Evolutionary conservation across 2,329 filamentous ascomycete species (phyloP).

Genomic region (Aspergillus latus): DNA sequence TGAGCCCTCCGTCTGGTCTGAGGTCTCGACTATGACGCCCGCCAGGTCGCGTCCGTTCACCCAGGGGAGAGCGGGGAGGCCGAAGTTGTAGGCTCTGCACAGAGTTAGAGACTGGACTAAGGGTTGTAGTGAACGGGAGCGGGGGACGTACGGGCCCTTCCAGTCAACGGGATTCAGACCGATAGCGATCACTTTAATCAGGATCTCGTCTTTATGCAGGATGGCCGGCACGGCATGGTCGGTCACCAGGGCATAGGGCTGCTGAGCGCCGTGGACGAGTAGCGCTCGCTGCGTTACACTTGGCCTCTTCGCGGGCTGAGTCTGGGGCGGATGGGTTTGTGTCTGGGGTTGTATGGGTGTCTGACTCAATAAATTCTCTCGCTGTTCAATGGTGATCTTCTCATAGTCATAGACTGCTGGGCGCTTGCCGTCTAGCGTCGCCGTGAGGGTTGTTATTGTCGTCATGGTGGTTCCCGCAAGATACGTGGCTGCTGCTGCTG

Average conservation of each 20-base stretch:
- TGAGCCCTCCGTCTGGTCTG: constrained; percentile 34
- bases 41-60: constrained; percentile 68
- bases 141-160: constrained; percentile 63
- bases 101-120: background rate
- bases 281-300: constrained; percentile 47
- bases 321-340: background rate
- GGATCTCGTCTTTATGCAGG: constrained; percentile 53
- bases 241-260: constrained; percentile 50
- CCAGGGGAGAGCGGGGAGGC: constrained; percentile 66
- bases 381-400: constrained; percentile 12
- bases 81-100: constrained; percentile 66
- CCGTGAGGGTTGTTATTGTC: constrained; percentile 16
- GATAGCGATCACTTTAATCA: constrained; percentile 64
- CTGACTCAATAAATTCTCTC: constrained; percentile 1
- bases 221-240: constrained; percentile 50
- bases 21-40: constrained; percentile 59
- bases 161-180: constrained; percentile 76
- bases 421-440: constrained; percentile 14
- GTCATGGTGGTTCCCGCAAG: constrained; percentile 7
- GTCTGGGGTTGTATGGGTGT: background rate
- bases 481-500: no score
- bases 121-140: background rate
- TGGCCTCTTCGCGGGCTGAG: background rate
- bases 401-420: constrained; percentile 14
- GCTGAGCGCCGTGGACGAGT: constrained; percentile 52